Evolutionary conservation across 1,139 yeast genomes (phyloP).

Genomic region (Spencermartinsiella ligniputridi): DNA sequence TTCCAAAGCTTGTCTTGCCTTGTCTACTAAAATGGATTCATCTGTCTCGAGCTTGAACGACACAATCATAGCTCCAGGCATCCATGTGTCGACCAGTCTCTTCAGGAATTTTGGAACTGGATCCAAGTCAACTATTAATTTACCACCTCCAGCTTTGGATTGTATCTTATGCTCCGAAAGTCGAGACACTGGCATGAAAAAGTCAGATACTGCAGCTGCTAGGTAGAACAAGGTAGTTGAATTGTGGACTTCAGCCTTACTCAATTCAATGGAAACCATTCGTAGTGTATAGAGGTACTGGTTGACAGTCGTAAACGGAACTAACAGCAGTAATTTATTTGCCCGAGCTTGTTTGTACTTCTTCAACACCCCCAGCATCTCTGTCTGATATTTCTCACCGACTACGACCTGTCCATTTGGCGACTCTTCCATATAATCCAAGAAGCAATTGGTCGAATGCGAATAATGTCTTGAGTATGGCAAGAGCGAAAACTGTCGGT

Average conservation of each 20-base stretch:
- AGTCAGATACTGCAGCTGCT: slow-evolving; percentile 98
- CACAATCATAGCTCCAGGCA: slow-evolving; percentile 90
- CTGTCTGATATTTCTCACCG: slow-evolving; percentile 54
- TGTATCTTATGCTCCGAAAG: slow-evolving; percentile 94
- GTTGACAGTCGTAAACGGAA: slow-evolving; percentile 93
- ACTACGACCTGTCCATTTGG: slow-evolving; percentile 38
- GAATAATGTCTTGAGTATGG: slow-evolving; percentile 90
- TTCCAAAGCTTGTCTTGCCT: slow-evolving; percentile 72
- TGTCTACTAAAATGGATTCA: slow-evolving; percentile 57
- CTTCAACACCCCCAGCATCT: slow-evolving; percentile 60
- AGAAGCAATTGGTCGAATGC: slow-evolving; percentile 77
- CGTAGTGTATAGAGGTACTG: slow-evolving; percentile 85
- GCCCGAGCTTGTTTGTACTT: slow-evolving; percentile 60
- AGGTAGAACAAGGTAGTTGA: slow-evolving; percentile 55
- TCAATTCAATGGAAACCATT: slow-evolving; percentile 56
- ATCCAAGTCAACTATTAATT: slow-evolving; percentile 76
- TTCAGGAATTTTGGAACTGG: slow-evolving; percentile 94
- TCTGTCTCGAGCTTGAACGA: slow-evolving; percentile 96
- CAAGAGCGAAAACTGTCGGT: slow-evolving; percentile 83
- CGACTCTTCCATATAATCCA: slow-evolving; percentile 65
- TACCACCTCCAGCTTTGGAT: slow-evolving; percentile 64
- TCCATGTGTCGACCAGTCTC: slow-evolving; percentile 89
- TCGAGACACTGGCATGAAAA: slow-evolving; percentile 80
- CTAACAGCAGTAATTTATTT: slow-evolving; percentile 55
- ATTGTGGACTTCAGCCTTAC: slow-evolving; percentile 21